Conservation (phyloP, 306 rosid genomes). For the Rubus idaeus region DNA sequence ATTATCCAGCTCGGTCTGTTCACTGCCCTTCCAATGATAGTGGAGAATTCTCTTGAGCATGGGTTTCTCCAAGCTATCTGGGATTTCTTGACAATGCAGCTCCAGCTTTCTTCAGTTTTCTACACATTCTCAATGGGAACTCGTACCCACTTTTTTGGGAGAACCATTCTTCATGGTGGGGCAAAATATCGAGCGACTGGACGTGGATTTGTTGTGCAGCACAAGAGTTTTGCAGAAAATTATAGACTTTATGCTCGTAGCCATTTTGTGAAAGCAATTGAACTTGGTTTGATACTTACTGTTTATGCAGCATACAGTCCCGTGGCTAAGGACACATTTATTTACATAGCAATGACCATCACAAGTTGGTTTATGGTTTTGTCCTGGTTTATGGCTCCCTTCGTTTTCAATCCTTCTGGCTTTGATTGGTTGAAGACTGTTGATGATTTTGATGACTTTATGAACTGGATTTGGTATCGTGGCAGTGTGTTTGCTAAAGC, state of each 20-base stretch:
- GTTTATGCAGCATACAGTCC: conserved; percentile 70
- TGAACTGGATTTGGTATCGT: conserved; percentile 75
- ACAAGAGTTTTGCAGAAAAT: conserved; percentile 82
- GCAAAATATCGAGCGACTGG: conserved; percentile 92
- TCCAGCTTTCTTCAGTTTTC: conserved; percentile 86
- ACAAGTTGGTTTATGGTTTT: conserved; percentile 79
- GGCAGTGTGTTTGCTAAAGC: conserved; percentile 85
- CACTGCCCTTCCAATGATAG: conserved; percentile 89
- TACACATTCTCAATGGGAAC: conserved; percentile 90
- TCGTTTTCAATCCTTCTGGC: conserved; percentile 80
- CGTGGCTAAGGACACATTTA: conserved; percentile 53
- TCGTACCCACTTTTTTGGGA: conserved; percentile 74
- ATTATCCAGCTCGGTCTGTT: conserved; percentile 79
- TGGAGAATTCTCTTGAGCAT: conserved; percentile 73
- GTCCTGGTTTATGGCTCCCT: conserved; percentile 87
- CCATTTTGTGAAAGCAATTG: conserved; percentile 91
- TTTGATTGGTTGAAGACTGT: conserved; percentile 94
- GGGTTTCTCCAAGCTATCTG: conserved; percentile 84
- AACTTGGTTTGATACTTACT: conserved; percentile 67
- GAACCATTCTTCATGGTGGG: conserved; percentile 87
- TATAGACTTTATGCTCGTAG: conserved; percentile 88
- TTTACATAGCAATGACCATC: conserved; percentile 72
- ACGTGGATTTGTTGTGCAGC: conserved; percentile 90
- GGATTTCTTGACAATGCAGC: conserved; percentile 88
- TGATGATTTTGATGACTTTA: conserved; percentile 74